These are phyloP conservation scores for Paxillus involutus DNA, from an alignment of 768 basidiomycete genomes.

Conservation along the genomic window DNA sequence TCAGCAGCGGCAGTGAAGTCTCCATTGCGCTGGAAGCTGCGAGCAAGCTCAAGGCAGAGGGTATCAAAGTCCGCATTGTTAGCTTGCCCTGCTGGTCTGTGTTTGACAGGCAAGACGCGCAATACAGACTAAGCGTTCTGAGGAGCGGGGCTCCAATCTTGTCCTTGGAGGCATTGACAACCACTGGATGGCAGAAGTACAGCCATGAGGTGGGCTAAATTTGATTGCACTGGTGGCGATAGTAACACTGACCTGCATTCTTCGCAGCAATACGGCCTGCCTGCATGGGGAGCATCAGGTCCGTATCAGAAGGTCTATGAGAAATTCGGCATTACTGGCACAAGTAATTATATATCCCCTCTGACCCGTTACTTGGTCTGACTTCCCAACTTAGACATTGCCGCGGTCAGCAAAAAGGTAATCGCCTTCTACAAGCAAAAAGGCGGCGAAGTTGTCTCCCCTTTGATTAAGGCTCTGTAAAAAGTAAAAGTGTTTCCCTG, in stretches of 20 bases:
- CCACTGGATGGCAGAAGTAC: constrained; percentile 86
- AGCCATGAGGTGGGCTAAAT: constrained; percentile 65
- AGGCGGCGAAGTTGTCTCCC: constrained; percentile 70
- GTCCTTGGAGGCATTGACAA: constrained; percentile 83
- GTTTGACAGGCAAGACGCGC: constrained; percentile 77
- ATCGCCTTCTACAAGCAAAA: constrained; percentile 83
- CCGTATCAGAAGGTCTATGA: constrained; percentile 91
- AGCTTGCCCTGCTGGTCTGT: constrained; percentile 89
- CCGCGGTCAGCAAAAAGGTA: constrained; percentile 80
- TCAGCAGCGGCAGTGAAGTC: constrained; percentile 89
- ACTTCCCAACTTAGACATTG: constrained; percentile 55
- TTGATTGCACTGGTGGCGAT: neutral
- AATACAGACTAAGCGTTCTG: constrained; percentile 82
- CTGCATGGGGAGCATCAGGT: constrained; percentile 84
- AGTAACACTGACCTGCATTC: constrained; percentile 11
- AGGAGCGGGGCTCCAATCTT: constrained; percentile 88
- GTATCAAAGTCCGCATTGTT: constrained; percentile 80
- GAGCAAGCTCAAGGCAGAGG: constrained; percentile 70
- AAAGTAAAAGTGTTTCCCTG: neutral
- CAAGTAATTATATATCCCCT: constrained; percentile 46
- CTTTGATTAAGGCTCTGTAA: constrained; percentile 71
- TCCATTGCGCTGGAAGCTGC: constrained; percentile 86
- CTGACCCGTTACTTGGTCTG: constrained; percentile 1
- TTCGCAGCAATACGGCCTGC: constrained; percentile 65
- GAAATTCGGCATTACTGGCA: constrained; percentile 82